Percentiles rank a stretch among this genome's conserved stretches.
These are phyloP conservation scores for Fusarium setosum DNA, from an alignment of 2,329 filamentous ascomycete genomes.

Conservation along the genomic window DNA sequence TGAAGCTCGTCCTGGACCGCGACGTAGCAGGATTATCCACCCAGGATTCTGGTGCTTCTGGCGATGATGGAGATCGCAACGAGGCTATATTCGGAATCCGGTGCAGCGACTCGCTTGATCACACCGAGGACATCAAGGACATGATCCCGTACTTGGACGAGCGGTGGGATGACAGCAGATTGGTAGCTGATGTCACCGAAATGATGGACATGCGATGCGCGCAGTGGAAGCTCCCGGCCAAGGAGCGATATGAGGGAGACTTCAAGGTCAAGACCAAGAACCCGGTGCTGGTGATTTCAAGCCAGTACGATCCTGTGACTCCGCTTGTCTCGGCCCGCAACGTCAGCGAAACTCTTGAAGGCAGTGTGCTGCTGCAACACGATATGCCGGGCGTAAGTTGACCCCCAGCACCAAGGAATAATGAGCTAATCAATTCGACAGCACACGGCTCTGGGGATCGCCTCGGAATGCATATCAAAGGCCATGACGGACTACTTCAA, in stretches of 20 bases:
- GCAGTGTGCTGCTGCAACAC: constrained; percentile 51
- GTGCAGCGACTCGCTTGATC: constrained; percentile 48
- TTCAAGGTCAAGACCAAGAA: constrained; percentile 48
- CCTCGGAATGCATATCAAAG: not conserved
- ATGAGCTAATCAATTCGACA: not conserved
- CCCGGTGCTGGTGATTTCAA: constrained; percentile 52
- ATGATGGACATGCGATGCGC: constrained; percentile 44
- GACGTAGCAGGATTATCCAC: too few relatives aligned
- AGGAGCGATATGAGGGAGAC: constrained; percentile 48
- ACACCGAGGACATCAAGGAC: constrained; percentile 37
- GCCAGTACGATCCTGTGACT: constrained; percentile 52
- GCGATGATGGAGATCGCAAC: not conserved
- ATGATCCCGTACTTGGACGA: constrained; percentile 21
- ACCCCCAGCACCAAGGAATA: too few relatives aligned
- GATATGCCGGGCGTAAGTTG: constrained; percentile 51
- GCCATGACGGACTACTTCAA: not conserved
- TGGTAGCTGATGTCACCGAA: constrained; percentile 39
- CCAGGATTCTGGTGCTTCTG: too few relatives aligned
- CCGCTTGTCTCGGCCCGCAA: constrained; percentile 52
- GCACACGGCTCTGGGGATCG: not conserved
- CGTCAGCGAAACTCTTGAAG: constrained; percentile 47
- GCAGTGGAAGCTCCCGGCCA: constrained; percentile 52
- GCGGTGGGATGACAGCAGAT: constrained; percentile 40
- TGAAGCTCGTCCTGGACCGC: constrained; percentile 22
- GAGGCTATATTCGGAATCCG: constrained; percentile 39